Evolutionary conservation across 2,329 filamentous ascomycete species (phyloP).

Genomic region (Botrytis fragariae): DNA sequence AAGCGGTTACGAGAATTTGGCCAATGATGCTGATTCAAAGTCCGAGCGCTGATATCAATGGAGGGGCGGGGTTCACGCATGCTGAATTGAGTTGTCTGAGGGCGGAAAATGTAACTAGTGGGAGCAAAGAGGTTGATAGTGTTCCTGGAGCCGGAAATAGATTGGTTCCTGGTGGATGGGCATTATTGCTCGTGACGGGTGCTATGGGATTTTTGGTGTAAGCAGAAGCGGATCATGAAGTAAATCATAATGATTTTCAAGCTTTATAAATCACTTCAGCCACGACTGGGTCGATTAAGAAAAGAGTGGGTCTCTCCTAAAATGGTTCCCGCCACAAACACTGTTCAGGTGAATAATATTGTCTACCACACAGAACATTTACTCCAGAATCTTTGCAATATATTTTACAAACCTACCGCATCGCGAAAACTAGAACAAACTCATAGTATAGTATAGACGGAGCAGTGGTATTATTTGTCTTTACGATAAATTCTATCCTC

Average conservation of each 20-base stretch:
- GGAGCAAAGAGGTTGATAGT: not conserved
- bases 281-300: not conserved
- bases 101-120: not conserved
- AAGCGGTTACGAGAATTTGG: slow-evolving; percentile 4
- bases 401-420: not conserved
- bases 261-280: not conserved
- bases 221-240: not conserved
- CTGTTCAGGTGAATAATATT: no score
- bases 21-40: slow-evolving; percentile 8
- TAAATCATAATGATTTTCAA: not conserved
- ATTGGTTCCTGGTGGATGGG: not conserved
- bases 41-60: not conserved
- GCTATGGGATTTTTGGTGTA: not conserved
- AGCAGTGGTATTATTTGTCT: not conserved
- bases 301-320: not conserved
- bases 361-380: not conserved
- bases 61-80: not conserved
- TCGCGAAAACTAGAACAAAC: not conserved
- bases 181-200: not conserved
- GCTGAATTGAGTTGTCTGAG: slow-evolving; percentile 1
- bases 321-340: not conserved
- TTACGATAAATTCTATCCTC: not conserved
- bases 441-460: not conserved
- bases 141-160: not conserved
- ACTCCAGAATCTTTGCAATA: not conserved